A percentile compares a stretch with the other conserved stretches of the same genome.
phyloP scores from a whole-genome alignment of 2,329 filamentous ascomycete species.

The Diaporthe batatas region DNA sequence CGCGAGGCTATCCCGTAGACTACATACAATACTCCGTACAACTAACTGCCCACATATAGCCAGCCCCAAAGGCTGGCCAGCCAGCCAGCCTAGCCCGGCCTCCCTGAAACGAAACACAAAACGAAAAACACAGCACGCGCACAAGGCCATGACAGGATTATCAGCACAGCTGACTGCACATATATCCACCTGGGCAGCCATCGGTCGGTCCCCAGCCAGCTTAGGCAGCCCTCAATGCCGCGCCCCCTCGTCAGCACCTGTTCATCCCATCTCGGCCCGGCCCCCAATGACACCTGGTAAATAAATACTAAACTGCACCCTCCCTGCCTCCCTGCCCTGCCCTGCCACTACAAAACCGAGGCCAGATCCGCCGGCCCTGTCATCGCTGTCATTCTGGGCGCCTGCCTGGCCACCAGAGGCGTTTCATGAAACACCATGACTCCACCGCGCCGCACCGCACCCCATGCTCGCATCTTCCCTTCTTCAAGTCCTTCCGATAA shows the following conservation, averaged over 20 bases:
- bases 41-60: too few species aligned
- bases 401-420: neutral
- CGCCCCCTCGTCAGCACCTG: neutral
- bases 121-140: neutral
- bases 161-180: slow-evolving; percentile 7
- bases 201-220: too few species aligned
- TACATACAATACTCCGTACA: too few species aligned
- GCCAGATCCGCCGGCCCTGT: slow-evolving; percentile 13
- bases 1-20: too few species aligned
- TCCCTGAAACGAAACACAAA: slow-evolving; percentile 40
- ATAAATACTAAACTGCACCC: too few species aligned
- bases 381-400: neutral
- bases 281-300: neutral
- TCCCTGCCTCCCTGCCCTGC: too few species aligned
- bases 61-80: too few species aligned
- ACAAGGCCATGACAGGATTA: neutral
- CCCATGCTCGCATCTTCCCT: neutral
- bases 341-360: neutral
- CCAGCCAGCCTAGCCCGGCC: neutral
- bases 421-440: slow-evolving; percentile 8
- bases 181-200: too few species aligned
- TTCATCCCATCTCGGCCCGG: slow-evolving; percentile 2
- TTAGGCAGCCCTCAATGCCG: neutral
- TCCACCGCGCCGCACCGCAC: neutral
- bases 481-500: neutral